These are phyloP conservation scores for Melampsora abietis-canadensis DNA, from an alignment of 1,284 basidiomycete species.

Conservation along the genomic window DNA sequence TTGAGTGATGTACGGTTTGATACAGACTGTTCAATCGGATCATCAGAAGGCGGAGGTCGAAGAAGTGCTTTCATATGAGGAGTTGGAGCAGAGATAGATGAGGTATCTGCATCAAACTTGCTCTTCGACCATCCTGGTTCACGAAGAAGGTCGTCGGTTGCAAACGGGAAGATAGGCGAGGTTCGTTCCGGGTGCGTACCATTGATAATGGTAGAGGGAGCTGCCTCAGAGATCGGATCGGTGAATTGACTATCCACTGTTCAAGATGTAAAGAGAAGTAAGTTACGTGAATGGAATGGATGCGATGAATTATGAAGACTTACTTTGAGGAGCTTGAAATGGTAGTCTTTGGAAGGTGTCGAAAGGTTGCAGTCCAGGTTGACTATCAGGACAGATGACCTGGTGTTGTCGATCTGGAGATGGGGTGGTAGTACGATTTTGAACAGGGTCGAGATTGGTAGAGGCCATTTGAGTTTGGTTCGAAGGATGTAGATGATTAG, in stretches of 20 bases:
- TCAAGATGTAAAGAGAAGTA: background rate
- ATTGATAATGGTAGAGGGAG: background rate
- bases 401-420: background rate
- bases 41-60: background rate
- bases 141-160: background rate
- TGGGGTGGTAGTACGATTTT: background rate
- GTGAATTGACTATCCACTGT: background rate
- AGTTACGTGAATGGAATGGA: background rate
- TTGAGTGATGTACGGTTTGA: background rate
- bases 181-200: background rate
- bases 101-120: slow-evolving; percentile 5
- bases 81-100: slow-evolving; percentile 10
- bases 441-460: too few species aligned
- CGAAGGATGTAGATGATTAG: background rate
- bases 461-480: too few species aligned
- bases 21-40: slow-evolving; percentile 22
- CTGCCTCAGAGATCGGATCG: background rate
- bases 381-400: background rate
- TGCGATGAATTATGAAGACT: too few species aligned
- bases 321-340: background rate
- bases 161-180: slow-evolving; percentile 6
- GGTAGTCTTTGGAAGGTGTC: background rate
- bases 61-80: background rate
- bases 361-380: background rate
- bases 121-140: slow-evolving; percentile 24